A percentile compares a stretch with the other conserved stretches of the same genome.
phyloP scores from a whole-genome alignment of 2,329 filamentous ascomycete genomes.

The Achaetomium macrosporum region DNA sequence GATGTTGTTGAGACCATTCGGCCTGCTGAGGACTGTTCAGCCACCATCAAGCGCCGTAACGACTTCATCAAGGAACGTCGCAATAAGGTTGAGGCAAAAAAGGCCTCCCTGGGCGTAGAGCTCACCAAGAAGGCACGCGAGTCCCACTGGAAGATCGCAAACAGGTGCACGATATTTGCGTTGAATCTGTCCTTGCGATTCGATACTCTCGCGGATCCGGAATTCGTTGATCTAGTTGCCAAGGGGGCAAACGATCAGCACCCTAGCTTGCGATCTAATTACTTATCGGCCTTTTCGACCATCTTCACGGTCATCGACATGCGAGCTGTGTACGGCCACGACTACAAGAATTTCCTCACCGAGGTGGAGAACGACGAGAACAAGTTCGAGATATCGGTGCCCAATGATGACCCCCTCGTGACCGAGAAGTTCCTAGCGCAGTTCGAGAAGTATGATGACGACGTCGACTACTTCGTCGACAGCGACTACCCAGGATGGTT shows the following conservation, averaged over 20 bases:
- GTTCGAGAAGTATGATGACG: constrained; percentile 64
- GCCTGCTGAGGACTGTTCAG: constrained; percentile 58
- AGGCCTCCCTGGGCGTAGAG: constrained; percentile 72
- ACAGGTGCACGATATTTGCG: constrained; percentile 81
- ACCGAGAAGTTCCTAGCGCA: constrained; percentile 71
- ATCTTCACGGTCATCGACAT: constrained; percentile 84
- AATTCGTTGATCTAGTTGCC: constrained; percentile 77
- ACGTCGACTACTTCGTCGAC: constrained; percentile 84
- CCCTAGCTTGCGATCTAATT: constrained; percentile 75
- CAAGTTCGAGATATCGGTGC: constrained; percentile 67
- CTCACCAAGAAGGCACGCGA: constrained; percentile 69
- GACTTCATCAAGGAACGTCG: constrained; percentile 71
- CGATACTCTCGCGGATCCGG: constrained; percentile 72
- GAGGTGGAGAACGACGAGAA: constrained; percentile 74
- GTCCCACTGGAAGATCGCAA: constrained; percentile 96
- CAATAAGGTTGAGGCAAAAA: constrained; percentile 73
- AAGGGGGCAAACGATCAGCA: constrained; percentile 84
- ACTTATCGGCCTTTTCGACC: constrained; percentile 68
- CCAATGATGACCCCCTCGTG: constrained; percentile 69
- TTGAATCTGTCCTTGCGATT: constrained; percentile 90
- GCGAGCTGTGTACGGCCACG: constrained; percentile 77
- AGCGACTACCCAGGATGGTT: constrained; percentile 92
- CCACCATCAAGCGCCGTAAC: constrained; percentile 60
- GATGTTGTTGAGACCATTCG: constrained; percentile 65
- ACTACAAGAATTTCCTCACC: constrained; percentile 78